phyloP scores from a whole-genome alignment of 2,329 filamentous ascomycete species.

The Hypoxylon rubiginosum region DNA sequence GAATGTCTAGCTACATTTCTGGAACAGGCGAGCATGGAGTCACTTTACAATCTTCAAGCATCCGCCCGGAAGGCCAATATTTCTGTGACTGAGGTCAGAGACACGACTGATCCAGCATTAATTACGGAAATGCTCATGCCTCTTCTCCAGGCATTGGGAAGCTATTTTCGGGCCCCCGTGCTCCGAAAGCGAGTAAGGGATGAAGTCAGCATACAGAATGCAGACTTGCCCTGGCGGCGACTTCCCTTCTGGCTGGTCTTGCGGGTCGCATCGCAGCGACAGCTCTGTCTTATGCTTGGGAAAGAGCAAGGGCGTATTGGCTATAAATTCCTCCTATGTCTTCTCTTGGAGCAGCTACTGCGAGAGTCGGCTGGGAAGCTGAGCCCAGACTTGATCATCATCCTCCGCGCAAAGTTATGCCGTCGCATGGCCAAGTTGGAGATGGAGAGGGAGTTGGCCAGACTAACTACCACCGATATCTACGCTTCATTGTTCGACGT shows the following conservation, averaged over 20 bases:
- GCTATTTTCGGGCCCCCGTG: slow-evolving; percentile 49
- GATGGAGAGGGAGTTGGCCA: slow-evolving; percentile 49
- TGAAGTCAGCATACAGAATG: slow-evolving; percentile 66
- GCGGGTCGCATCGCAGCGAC: slow-evolving; percentile 68
- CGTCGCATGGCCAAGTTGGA: slow-evolving; percentile 71
- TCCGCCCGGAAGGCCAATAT: slow-evolving; percentile 65
- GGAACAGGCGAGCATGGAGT: slow-evolving; percentile 67
- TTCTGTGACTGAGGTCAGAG: slow-evolving; percentile 65
- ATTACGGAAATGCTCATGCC: slow-evolving; percentile 72
- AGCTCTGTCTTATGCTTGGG: slow-evolving; percentile 59
- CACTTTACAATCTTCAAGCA: slow-evolving; percentile 66
- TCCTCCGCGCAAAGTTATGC: slow-evolving; percentile 66
- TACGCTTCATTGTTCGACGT: slow-evolving; percentile 49
- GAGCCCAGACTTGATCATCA: slow-evolving; percentile 54
- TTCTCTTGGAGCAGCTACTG: slow-evolving; percentile 62
- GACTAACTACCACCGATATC: background rate
- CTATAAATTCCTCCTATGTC: slow-evolving; percentile 70
- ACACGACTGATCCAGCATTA: slow-evolving; percentile 69
- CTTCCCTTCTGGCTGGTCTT: slow-evolving; percentile 73
- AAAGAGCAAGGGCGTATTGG: slow-evolving; percentile 58
- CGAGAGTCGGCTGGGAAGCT: slow-evolving; percentile 50
- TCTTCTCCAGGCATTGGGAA: slow-evolving; percentile 68
- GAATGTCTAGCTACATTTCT: slow-evolving; percentile 65
- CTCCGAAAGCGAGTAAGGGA: slow-evolving; percentile 73
- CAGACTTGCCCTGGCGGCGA: slow-evolving; percentile 71